phyloP scores from a whole-genome alignment of 306 rosid species.

The Senna tora region DNA sequence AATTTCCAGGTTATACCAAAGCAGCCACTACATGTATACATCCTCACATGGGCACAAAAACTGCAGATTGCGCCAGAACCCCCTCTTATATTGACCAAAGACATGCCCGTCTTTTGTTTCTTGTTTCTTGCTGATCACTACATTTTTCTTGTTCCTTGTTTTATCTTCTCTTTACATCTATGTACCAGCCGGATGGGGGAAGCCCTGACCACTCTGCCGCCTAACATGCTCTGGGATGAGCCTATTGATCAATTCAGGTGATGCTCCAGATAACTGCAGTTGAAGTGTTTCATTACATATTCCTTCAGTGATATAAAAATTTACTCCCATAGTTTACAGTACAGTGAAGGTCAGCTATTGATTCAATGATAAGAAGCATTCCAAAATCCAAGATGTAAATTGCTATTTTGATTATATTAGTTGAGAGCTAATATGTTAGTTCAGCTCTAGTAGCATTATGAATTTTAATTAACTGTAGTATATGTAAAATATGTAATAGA shows the following conservation, averaged over 20 bases:
- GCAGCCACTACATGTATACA: constrained; percentile 63
- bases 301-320: background rate
- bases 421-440: background rate
- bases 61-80: constrained; percentile 55
- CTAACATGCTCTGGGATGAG: constrained; percentile 88
- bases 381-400: background rate
- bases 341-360: background rate
- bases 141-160: constrained; percentile 44
- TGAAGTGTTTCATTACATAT: constrained; percentile 21
- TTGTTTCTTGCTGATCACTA: constrained; percentile 48
- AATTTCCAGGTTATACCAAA: constrained; percentile 54
- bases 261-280: constrained; percentile 73
- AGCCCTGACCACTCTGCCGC: constrained; percentile 61
- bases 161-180: constrained; percentile 51
- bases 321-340: background rate
- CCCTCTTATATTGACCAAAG: constrained; percentile 51
- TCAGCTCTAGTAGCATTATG: background rate
- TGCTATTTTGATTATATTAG: background rate
- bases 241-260: constrained; percentile 73
- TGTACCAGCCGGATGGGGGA: constrained; percentile 59
- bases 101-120: constrained; percentile 51
- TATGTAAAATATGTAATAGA: background rate
- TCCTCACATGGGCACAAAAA: constrained; percentile 56
- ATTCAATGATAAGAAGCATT: background rate
- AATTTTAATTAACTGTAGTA: constrained; percentile 9